Evolutionary conservation across 1,284 basidiomycete species (phyloP), one percentile per base, ranked within the genome.

Genomic region (Phellopilus nigrolimitatus): DNA sequence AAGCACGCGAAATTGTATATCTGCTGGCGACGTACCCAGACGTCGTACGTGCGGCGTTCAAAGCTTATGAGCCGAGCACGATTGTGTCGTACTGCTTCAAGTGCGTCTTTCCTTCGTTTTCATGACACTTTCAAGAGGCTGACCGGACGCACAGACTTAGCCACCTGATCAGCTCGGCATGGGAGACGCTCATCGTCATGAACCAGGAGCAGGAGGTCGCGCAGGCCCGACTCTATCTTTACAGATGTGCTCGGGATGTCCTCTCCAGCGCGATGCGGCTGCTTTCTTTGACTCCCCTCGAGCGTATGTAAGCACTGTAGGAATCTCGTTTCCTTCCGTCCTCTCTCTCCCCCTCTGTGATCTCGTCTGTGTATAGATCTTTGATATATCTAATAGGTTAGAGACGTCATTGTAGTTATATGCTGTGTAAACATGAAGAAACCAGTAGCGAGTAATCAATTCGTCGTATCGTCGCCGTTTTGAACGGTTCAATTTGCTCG

Each of bases 21-120:
- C 73, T 97, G 25, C 78, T 98, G 31, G 90, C 91, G 3, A 76
- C 82, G 15, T 99, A 95, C 75, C 95, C 95, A 3, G 91, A 95
- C 61, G 84, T 91, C 6, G 90, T 99, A 46, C 84, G 85, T 62
- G 82, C 79, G 1, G 93, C 95, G 3, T 72, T 92, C 65, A 82
- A 84, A 68, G 88, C 83, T 37, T 85, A 88, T 59, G 95, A 99
- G 70, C 93, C 97, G 3, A 90, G 88, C 58, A 90, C 89, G 0
- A 81, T 99, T 15, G 94, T 55, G 4, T 47, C 53, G 2, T 53
- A 42, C 47, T 54, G 38, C 27, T 54, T 53, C 47, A 50, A 44
- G 56, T 49, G 43, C 19, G 43, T 40, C n/a, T 28, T 27, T 24
- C 25, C 40, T 27, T 17, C 19, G 1, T 21, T 13, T 19, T 19